Base-by-base conservation (phyloP, 2,329 filamentous ascomycete species). In the Sporothrix globosa region DNA sequence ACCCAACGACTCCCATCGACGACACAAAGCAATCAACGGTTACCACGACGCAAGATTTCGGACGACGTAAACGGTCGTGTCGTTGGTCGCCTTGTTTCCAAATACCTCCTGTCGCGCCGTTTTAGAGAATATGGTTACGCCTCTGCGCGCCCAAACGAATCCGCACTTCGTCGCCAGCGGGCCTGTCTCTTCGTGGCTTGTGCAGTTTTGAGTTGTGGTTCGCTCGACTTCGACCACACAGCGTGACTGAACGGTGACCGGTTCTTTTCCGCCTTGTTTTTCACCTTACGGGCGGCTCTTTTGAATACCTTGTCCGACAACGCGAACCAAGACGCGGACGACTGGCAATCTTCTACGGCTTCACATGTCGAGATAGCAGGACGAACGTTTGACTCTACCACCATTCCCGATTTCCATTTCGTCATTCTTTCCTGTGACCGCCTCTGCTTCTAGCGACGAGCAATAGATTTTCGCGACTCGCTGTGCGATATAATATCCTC, bases 131-230 rank as follows among this genome's bases (percentile, higher is more conserved):
- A 68, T 68, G 53, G 44, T 50, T n/a, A 41, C n/a, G 30, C 48
- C 41, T 56, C 24, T 17, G 30, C 24, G 27, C 53, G 53, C 44
- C 53, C 53, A 68, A 68, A 50, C 53, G 53, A 24, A 58, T 60
- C 52, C 39, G 68, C 61, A 46, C 68, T 39, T 66, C 21, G 39
- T 68, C 54, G 52, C 61, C 52, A 52, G 60, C 69, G 27, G 52
- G 44, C 19, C 30, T 14, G 46, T 52, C 41, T 30, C 30, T 54
- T 34, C 67, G 30, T 27, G 17, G 41, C 39, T 50, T 54, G 65
- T 67, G 65, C 65, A 44, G 65, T 21, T 44, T 54, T 44, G n/a
- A 14, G 13, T 54, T 44, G n/a, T 9, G 13, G 19, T 27, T 19
- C 14, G 30, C 46, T 52, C 63, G 27, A 34, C 46, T 52, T 30